Percentiles rank a stretch among this genome's conserved stretches.
phyloP scores from a whole-genome alignment of 192 early-diverging fungal genomes.

The Backusella sp. region DNA sequence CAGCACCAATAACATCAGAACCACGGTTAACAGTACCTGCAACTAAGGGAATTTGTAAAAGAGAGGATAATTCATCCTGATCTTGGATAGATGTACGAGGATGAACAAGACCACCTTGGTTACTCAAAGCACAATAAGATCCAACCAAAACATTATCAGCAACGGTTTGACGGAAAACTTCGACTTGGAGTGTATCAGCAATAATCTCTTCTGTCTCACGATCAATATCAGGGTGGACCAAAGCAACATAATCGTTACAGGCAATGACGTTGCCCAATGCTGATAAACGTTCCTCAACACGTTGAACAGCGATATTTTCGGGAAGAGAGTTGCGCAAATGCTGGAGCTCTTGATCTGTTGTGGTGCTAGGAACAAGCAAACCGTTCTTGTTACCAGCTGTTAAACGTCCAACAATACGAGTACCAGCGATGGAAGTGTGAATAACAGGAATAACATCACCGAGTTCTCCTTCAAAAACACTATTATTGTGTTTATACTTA shows the following conservation, averaged over 20 bases:
- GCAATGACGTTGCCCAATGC: constrained; percentile 99
- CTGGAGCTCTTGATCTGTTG: constrained; percentile 97
- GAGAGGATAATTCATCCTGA: constrained; percentile 95
- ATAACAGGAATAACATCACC: constrained; percentile 94
- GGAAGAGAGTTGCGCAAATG: constrained; percentile 96
- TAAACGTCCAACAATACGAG: constrained; percentile 94
- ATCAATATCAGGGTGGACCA: constrained; percentile 98
- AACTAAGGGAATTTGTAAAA: constrained; percentile 96
- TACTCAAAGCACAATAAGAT: constrained; percentile 91
- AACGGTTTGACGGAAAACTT: constrained; percentile 98
- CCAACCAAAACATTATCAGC: constrained; percentile 98
- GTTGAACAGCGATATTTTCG: constrained; percentile 89
- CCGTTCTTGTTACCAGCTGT: constrained; percentile 94
- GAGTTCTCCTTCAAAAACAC: constrained; percentile 94
- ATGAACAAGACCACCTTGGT: constrained; percentile 97
- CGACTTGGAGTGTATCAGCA: constrained; percentile 95
- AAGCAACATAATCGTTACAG: constrained; percentile 98
- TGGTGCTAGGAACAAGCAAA: constrained; percentile 90
- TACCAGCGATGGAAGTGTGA: constrained; percentile 96
- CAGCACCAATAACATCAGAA: constrained; percentile 95
- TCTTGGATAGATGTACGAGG: constrained; percentile 95
- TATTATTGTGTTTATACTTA: constrained; percentile 22
- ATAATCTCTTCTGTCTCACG: constrained; percentile 99
- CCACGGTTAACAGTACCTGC: constrained; percentile 99
- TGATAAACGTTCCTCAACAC: constrained; percentile 96